These are phyloP conservation scores for Stereum hirsutum DNA, from an alignment of 1,284 basidiomycete species.

Conservation along the genomic window DNA sequence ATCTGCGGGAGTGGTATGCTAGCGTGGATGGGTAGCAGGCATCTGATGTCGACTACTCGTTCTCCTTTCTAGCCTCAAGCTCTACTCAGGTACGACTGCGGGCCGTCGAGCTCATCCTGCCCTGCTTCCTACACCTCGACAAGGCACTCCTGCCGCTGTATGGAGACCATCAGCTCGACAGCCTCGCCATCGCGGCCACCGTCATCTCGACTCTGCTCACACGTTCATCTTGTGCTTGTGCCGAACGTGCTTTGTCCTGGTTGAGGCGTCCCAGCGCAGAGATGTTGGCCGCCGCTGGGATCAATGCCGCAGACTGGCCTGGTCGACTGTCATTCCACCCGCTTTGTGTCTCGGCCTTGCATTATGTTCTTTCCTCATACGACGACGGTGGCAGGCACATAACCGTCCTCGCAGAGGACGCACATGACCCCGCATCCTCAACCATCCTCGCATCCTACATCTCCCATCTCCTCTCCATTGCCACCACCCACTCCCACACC, in stretches of 20 bases:
- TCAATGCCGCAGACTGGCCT: conserved; percentile 61
- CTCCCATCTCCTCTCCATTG: conserved; percentile 26
- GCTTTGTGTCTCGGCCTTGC: conserved; percentile 25
- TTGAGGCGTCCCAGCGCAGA: conserved; percentile 31
- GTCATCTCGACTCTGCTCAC: conserved; percentile 56
- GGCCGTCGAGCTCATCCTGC: conserved; percentile 31
- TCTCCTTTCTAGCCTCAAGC: conserved; percentile 9
- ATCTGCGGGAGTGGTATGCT: conserved; percentile 25
- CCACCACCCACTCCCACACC: neutral
- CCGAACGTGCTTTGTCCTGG: conserved; percentile 20
- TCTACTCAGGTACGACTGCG: conserved; percentile 33
- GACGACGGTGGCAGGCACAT: conserved; percentile 15
- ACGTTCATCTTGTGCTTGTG: conserved; percentile 27
- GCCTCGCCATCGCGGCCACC: conserved; percentile 63
- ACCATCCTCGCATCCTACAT: conserved; percentile 66
- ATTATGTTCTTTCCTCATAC: neutral
- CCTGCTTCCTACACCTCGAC: conserved; percentile 33
- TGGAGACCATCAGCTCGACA: conserved; percentile 79
- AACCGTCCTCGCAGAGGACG: conserved; percentile 80
- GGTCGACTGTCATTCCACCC: conserved; percentile 78
- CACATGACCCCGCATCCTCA: conserved; percentile 89
- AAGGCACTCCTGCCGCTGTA: conserved; percentile 49
- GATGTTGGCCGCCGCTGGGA: conserved; percentile 47
- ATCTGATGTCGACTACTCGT: neutral
- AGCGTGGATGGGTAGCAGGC: conserved; percentile 24